phyloP scores from a whole-genome alignment of 495 filamentous ascomycete genomes.

The Tuber calosporum region DNA sequence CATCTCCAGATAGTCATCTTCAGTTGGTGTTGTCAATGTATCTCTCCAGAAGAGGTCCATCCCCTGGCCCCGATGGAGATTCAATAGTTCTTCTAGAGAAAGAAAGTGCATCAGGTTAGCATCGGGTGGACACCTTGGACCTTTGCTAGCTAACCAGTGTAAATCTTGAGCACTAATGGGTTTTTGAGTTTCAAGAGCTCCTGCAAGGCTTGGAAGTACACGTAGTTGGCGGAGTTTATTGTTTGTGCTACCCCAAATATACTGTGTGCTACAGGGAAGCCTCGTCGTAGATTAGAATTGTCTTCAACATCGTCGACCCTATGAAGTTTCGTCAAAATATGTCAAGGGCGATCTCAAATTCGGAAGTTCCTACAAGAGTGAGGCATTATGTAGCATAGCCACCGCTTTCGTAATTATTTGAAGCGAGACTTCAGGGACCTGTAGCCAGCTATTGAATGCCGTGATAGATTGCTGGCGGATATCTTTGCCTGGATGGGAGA shows the following conservation, averaged over 20 bases:
- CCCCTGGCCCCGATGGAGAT: conserved; percentile 91
- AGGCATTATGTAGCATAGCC: conserved; percentile 89
- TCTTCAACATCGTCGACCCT: conserved; percentile 90
- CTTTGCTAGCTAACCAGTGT: conserved; percentile 45
- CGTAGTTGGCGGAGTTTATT: conserved; percentile 94
- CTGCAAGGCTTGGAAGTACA: conserved; percentile 85
- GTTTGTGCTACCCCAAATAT: conserved; percentile 96
- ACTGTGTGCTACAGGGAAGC: conserved; percentile 82
- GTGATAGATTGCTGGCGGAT: conserved; percentile 76
- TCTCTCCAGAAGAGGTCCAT: conserved; percentile 98
- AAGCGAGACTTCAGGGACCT: conserved; percentile 70
- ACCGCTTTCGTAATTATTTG: conserved; percentile 80
- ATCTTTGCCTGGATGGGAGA: conserved; percentile 82
- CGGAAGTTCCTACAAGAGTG: conserved; percentile 55
- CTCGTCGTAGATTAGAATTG: conserved; percentile 71
- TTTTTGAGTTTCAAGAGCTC: conserved; percentile 72
- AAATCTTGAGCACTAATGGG: conserved; percentile 64
- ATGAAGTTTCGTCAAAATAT: conserved; percentile 9
- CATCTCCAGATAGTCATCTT: conserved; percentile 98
- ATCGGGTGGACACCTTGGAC: background rate
- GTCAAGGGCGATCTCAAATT: background rate
- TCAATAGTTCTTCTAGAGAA: conserved; percentile 66
- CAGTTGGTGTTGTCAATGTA: conserved; percentile 81
- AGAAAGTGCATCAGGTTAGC: background rate
- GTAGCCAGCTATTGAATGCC: conserved; percentile 84